phyloP scores from a whole-genome alignment of 305 asterid species.

The Ilex paraguariensis region DNA sequence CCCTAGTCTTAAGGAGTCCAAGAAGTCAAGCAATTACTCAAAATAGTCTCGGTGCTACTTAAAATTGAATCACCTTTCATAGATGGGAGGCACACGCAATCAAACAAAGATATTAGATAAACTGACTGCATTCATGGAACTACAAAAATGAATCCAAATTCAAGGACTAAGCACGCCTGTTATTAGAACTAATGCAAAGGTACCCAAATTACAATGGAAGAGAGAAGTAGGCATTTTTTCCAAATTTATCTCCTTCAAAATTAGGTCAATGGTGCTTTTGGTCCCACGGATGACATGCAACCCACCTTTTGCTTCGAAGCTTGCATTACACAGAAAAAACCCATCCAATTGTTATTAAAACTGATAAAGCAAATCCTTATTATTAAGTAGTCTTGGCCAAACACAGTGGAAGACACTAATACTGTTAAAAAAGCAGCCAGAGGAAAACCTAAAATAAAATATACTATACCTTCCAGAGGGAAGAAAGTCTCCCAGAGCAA shows the following conservation, averaged over 20 bases:
- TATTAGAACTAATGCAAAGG: too few relatives aligned
- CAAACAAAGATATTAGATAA: too few relatives aligned
- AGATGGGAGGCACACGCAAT: too few relatives aligned
- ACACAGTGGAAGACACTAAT: background rate
- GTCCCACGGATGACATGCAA: background rate
- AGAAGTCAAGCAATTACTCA: background rate
- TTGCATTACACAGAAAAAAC: too few relatives aligned
- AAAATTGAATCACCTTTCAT: background rate
- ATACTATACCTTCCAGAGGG: slow-evolving; percentile 72
- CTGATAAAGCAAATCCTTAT: background rate
- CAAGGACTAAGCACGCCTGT: too few relatives aligned
- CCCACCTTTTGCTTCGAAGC: background rate
- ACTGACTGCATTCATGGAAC: too few relatives aligned
- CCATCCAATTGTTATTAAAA: too few relatives aligned
- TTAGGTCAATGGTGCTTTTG: background rate
- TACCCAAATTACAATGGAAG: too few relatives aligned
- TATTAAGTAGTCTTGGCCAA: background rate
- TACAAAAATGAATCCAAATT: too few relatives aligned
- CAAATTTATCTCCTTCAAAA: too few relatives aligned
- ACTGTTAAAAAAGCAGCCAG: background rate
- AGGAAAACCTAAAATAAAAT: background rate
- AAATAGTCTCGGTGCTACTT: background rate
- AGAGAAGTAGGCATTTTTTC: too few relatives aligned
- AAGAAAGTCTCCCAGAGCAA: slow-evolving; percentile 92
- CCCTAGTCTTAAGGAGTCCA: background rate